phyloP scores from a whole-genome alignment of 2,329 filamentous ascomycete species.

The Pseudogymnoascus sp. region DNA sequence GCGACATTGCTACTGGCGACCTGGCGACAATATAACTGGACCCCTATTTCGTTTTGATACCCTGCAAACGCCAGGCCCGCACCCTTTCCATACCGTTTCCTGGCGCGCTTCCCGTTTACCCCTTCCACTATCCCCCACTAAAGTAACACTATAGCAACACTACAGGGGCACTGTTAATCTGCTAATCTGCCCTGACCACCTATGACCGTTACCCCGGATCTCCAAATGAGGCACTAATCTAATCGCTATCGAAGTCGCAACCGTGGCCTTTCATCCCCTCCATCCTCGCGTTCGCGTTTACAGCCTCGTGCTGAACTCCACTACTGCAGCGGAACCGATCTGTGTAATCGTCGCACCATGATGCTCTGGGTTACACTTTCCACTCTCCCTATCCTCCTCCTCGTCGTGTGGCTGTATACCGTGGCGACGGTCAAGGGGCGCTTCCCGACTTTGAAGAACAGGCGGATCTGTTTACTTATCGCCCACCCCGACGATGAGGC shows the following conservation, averaged over 20 bases:
- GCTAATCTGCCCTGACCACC: constrained; percentile 6
- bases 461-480: constrained; percentile 86
- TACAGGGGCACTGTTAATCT: constrained; percentile 2
- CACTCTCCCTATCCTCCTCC: constrained; percentile 34
- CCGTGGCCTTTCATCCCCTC: constrained; percentile 3
- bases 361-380: constrained; percentile 19
- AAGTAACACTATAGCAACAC: neutral
- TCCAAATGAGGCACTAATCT: constrained; percentile 5
- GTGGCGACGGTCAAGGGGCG: constrained; percentile 33
- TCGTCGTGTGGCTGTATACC: constrained; percentile 32
- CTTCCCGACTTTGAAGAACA: constrained; percentile 66
- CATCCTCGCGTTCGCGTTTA: neutral
- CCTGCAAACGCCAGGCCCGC: neutral
- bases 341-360: constrained; percentile 8
- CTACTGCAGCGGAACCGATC: constrained; percentile 4
- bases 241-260: constrained; percentile 5
- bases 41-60: neutral
- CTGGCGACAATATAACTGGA: constrained; percentile 4
- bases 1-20: neutral
- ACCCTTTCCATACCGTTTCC: neutral
- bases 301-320: constrained; percentile 9
- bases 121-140: neutral
- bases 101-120: neutral
- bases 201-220: neutral
- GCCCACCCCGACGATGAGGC: constrained; percentile 98